Conservation (phyloP, 352 stramenopile genomes). For the Phytophthora pluvialis region DNA sequence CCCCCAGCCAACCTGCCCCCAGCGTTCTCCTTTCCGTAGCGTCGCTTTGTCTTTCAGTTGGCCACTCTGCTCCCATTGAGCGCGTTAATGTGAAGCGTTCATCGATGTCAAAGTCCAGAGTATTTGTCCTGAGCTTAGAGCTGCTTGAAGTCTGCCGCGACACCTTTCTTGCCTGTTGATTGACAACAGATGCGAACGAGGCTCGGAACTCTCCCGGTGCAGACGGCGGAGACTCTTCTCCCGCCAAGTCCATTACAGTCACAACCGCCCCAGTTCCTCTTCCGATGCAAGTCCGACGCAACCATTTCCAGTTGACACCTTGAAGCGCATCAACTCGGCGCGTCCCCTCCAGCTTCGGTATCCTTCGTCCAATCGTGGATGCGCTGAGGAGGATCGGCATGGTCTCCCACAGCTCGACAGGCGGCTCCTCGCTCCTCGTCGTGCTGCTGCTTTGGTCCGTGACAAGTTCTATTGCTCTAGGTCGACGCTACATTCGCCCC, state of each 20-base stretch:
- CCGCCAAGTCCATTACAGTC: background rate
- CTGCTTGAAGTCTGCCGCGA: background rate
- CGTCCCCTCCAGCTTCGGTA: background rate
- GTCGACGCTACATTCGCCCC: slow-evolving; percentile 25
- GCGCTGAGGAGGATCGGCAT: slow-evolving; percentile 12
- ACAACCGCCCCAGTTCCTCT: background rate
- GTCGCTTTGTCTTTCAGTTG: slow-evolving; percentile 14
- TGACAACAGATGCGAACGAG: slow-evolving; percentile 10
- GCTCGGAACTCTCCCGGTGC: background rate
- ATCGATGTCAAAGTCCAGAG: background rate
- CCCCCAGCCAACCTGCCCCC: background rate
- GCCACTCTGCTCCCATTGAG: background rate
- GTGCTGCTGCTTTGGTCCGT: slow-evolving; percentile 22
- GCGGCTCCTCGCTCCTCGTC: background rate
- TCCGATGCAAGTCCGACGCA: too few relatives aligned
- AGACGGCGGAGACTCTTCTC: background rate
- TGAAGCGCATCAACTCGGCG: background rate
- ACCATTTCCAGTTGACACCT: background rate
- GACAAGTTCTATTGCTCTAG: slow-evolving; percentile 11
- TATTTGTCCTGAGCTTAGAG: background rate
- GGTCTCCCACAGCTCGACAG: slow-evolving; percentile 4
- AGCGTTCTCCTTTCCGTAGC: slow-evolving; percentile 10
- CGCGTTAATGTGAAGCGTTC: slow-evolving; percentile 19
- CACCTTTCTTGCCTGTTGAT: background rate
- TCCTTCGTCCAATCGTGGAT: slow-evolving; percentile 26